Conservation (phyloP, 2,329 filamentous ascomycete genomes). For the Sclerotiophoma versabilis region DNA sequence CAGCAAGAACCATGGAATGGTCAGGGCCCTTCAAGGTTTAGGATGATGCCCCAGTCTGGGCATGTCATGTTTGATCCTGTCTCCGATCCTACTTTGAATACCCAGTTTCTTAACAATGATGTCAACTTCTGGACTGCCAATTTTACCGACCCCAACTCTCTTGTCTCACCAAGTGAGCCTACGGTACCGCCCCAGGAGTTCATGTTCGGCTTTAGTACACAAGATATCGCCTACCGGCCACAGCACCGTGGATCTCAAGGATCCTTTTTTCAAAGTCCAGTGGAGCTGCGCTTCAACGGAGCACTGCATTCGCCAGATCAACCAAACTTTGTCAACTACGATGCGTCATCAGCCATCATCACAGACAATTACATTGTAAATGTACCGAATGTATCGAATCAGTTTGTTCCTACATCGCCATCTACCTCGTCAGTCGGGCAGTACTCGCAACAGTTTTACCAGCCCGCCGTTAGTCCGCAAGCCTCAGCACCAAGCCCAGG, state of each 20-base stretch:
- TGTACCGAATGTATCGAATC: too few species aligned
- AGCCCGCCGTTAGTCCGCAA: conserved; percentile 33
- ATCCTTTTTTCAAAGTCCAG: conserved; percentile 26
- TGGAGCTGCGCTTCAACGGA: conserved; percentile 31
- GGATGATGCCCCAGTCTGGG: conserved; percentile 36
- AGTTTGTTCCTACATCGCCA: conserved; percentile 30
- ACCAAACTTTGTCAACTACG: conserved; percentile 38
- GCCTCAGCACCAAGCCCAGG: conserved; percentile 38
- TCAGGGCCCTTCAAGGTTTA: conserved; percentile 37
- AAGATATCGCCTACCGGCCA: conserved; percentile 22
- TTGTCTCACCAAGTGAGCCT: conserved; percentile 41
- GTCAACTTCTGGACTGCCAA: conserved; percentile 36
- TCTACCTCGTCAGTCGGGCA: conserved; percentile 31
- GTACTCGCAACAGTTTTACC: conserved; percentile 26
- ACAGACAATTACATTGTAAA: conserved; percentile 36
- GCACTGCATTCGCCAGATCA: conserved; percentile 37
- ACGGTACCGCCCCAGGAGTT: conserved; percentile 32
- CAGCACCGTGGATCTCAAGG: conserved; percentile 21
- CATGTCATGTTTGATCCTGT: conserved; percentile 40
- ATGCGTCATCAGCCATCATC: conserved; percentile 33
- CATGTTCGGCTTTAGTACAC: conserved; percentile 25
- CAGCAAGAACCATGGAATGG: conserved; percentile 44
- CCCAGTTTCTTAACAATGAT: conserved; percentile 25
- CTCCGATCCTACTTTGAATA: conserved; percentile 36
- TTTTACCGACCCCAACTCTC: conserved; percentile 35